Percentiles rank a stretch among this genome's conserved stretches.
Evolutionary conservation across 441 rosid species (phyloP).

Genomic region (Breynia disticha): DNA sequence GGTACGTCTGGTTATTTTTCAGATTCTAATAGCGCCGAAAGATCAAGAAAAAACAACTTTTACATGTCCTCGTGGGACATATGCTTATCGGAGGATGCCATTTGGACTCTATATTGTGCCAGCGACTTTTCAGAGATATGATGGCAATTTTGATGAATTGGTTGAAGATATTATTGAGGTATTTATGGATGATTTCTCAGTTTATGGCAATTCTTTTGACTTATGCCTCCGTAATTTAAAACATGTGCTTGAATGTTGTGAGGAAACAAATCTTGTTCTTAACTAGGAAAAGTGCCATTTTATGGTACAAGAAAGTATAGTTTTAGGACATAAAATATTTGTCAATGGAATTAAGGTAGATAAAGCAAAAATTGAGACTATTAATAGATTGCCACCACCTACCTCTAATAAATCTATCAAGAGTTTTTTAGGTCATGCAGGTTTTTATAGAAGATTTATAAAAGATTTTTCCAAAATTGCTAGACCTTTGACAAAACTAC

Average conservation of each 20-base stretch:
- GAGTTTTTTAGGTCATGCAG: conserved; percentile 1
- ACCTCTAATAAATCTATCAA: not conserved
- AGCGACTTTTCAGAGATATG: conserved; percentile 4
- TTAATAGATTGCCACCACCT: not conserved
- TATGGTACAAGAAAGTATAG: too few relatives aligned
- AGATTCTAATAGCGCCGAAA: not conserved
- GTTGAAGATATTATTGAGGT: not conserved
- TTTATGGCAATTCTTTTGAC: not conserved
- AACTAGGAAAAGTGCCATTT: not conserved
- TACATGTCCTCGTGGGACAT: not conserved
- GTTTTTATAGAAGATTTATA: not conserved
- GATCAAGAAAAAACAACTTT: conserved; percentile 5
- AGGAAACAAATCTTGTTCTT: not conserved
- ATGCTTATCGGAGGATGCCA: conserved; percentile 2
- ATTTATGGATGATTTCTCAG: conserved; percentile 6
- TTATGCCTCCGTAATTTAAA: not conserved
- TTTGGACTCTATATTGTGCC: conserved; percentile 12
- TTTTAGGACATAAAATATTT: not conserved
- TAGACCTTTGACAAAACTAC: not conserved
- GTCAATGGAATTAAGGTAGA: not conserved
- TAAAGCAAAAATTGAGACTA: not conserved
- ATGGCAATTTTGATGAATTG: not conserved
- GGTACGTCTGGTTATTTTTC: not conserved
- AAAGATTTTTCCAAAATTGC: conserved; percentile 1
- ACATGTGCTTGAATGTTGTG: not conserved